Evolutionary conservation across 2,329 filamentous ascomycete species (phyloP).

Genomic region (Fusarium pseudocircinatum): DNA sequence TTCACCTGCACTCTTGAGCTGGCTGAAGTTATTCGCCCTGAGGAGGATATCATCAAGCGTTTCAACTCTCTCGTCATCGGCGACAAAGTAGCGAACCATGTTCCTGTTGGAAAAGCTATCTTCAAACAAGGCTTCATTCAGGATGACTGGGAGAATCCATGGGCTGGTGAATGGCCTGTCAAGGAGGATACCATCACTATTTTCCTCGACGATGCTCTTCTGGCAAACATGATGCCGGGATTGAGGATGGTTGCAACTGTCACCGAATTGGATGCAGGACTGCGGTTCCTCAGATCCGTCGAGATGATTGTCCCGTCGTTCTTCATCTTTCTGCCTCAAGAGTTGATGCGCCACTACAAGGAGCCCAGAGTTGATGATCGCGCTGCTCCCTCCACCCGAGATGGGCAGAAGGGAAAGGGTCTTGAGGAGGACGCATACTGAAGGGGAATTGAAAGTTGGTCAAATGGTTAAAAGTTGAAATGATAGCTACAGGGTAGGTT

Average conservation of each 20-base stretch:
- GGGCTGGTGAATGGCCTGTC: conserved; percentile 17
- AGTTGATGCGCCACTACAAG: conserved; percentile 74
- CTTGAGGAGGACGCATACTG: conserved; percentile 32
- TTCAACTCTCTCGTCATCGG: conserved; percentile 56
- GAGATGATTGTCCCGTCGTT: conserved; percentile 67
- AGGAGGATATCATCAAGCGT: conserved; percentile 51
- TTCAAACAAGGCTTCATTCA: conserved; percentile 58
- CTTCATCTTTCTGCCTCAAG: conserved; percentile 72
- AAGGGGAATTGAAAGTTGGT: not conserved
- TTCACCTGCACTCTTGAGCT: conserved; percentile 71
- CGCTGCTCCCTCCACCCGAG: conserved; percentile 56
- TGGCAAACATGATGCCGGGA: conserved; percentile 67
- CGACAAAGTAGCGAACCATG: conserved; percentile 46
- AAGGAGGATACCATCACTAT: conserved; percentile 54
- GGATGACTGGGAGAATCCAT: conserved; percentile 56
- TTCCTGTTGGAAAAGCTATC: conserved; percentile 56
- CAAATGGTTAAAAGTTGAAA: not conserved
- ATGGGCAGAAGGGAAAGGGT: conserved; percentile 42
- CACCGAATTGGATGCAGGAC: conserved; percentile 67
- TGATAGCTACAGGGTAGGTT: conserved; percentile 6
- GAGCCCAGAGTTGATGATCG: conserved; percentile 59
- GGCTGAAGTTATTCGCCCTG: conserved; percentile 58
- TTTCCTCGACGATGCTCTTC: conserved; percentile 71
- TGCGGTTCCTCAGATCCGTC: conserved; percentile 72
- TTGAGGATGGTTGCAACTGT: conserved; percentile 69